Percentiles rank a stretch among this genome's conserved stretches.
Evolutionary conservation across 2,329 filamentous ascomycete genomes (phyloP).

Genomic region (Curvularia verruculosa): DNA sequence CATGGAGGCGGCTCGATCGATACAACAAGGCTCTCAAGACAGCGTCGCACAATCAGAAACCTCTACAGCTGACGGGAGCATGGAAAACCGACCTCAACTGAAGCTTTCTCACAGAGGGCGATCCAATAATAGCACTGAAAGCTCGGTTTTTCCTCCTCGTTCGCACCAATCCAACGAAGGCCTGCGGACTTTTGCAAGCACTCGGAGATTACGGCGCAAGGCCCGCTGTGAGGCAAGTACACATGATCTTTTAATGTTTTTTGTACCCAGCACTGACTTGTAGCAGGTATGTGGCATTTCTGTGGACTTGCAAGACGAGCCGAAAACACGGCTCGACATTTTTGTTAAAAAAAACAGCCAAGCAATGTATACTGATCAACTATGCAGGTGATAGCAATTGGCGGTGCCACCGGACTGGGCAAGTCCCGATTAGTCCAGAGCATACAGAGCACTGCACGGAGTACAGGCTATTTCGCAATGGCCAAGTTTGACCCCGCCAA

Average conservation of each 20-base stretch:
- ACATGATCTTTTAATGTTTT: neutral
- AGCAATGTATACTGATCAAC: neutral
- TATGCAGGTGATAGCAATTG: constrained; percentile 59
- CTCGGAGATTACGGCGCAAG: constrained; percentile 54
- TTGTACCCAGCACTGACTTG: neutral
- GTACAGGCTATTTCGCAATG: constrained; percentile 65
- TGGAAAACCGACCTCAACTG: constrained; percentile 31
- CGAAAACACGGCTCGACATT: too few species aligned
- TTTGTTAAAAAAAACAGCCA: neutral
- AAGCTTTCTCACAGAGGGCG: constrained; percentile 25
- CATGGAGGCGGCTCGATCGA: constrained; percentile 33
- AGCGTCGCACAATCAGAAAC: constrained; percentile 33
- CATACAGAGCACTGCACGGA: constrained; percentile 62
- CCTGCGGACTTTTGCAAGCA: constrained; percentile 39
- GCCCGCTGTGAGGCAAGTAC: constrained; percentile 59
- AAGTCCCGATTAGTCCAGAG: constrained; percentile 66
- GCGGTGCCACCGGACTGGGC: constrained; percentile 63
- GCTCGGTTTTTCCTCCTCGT: constrained; percentile 31
- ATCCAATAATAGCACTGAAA: constrained; percentile 43
- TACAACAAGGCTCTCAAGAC: constrained; percentile 41
- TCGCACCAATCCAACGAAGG: constrained; percentile 38
- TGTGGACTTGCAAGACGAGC: neutral
- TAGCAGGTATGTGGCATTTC: constrained; percentile 1
- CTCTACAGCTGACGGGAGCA: constrained; percentile 31
- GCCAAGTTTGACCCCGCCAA: constrained; percentile 66